Base-by-base conservation (phyloP, 495 filamentous ascomycete genomes). In the Penicilliopsis zonata region DNA sequence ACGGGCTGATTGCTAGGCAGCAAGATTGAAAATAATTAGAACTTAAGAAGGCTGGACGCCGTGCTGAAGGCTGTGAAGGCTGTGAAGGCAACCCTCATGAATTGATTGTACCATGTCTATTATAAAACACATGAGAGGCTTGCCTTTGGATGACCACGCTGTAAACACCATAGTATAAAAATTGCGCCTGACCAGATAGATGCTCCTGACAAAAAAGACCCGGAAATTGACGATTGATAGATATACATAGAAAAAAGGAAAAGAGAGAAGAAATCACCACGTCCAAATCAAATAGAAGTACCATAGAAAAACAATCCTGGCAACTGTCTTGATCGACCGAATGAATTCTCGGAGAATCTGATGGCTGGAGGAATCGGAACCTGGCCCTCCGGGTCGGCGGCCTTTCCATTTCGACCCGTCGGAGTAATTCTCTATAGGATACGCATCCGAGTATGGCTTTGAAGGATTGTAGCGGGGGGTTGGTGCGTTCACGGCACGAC, bases 241-340 rank as follows among this genome's bases (percentile, higher is more conserved):
- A 24, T 24, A 31, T 25, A 26, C 26, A 33, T 23, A 24, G n/a
- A n/a, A n/a, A n/a, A n/a, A n/a, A n/a, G n/a, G n/a, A n/a, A n/a
- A n/a, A n/a, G n/a, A n/a, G n/a, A n/a, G n/a, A n/a, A n/a, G n/a
- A n/a, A 28, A 1, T 22, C 22, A 36, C 60, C 66, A 68, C 28
- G 49, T 57, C 61, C 61, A 72, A 19, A 69, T 52, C 41, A 77
- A 50, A 43, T 65, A 66, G 37, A 63, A 42, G 49, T 76, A 77
- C 38, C 63, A 59, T 5, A 34, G 36, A 28, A 70, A 30, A 15
- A 68, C 71, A 9, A 66, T 37, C 41, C 35, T 37, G 4, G 57
- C 63, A 14, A 74, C 68, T 2, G 43, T 34, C 24, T 47, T 53
- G 4, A 70, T 28, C 5, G 50, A 51, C 1, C 31, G 39, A 2